Conservation (phyloP, 176 grass and related monocot genomes). For the Aegilops bicornis region DNA sequence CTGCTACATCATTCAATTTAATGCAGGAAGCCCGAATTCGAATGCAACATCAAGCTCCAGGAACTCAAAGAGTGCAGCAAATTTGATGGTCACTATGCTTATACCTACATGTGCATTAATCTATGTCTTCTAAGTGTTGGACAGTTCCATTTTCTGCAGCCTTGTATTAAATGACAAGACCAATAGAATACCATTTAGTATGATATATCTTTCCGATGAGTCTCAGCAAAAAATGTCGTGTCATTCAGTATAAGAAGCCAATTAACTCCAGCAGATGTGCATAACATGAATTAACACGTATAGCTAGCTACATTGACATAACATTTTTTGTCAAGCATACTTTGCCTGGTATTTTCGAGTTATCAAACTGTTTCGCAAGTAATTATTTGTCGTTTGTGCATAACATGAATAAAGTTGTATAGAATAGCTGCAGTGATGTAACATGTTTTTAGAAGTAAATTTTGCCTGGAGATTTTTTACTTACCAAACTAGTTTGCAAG, state of each 20-base stretch:
- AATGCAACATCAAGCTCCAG: conserved; percentile 32
- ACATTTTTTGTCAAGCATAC: neutral
- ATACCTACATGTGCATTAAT: conserved; percentile 35
- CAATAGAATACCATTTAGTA: neutral
- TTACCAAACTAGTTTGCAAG: neutral
- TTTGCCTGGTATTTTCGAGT: neutral
- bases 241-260: neutral
- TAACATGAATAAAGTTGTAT: neutral
- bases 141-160: conserved; percentile 1
- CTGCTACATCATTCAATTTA: conserved; percentile 2
- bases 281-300: neutral
- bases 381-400: neutral
- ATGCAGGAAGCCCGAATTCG: conserved; percentile 37
- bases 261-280: neutral
- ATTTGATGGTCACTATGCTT: conserved; percentile 22
- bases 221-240: neutral
- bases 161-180: conserved; percentile 12
- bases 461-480: neutral
- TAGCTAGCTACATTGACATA: neutral
- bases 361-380: neutral
- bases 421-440: conserved; percentile 2
- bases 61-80: conserved; percentile 38
- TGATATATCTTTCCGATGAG: neutral
- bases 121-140: conserved; percentile 31
- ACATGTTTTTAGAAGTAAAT: neutral